Percentiles rank a stretch among this genome's conserved stretches.
phyloP scores from a whole-genome alignment of 805 yeast species.

The Barnettozyma vustinii region DNA sequence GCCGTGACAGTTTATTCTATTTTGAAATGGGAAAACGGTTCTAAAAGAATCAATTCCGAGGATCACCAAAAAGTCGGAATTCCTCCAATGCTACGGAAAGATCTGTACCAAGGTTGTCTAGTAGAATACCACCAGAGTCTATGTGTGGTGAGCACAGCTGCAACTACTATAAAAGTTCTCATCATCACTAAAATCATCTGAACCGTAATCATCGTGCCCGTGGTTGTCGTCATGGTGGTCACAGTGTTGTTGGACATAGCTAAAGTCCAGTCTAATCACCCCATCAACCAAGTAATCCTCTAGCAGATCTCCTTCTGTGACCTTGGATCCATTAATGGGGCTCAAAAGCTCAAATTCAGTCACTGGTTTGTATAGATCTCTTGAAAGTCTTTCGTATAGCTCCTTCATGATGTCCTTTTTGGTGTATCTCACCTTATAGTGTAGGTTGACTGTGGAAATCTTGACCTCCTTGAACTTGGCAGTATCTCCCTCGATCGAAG shows the following conservation, averaged over 20 bases:
- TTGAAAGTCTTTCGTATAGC: slow-evolving; percentile 18
- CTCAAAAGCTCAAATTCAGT: slow-evolving; percentile 17
- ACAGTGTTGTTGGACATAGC: slow-evolving; percentile 10
- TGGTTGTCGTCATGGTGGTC: slow-evolving; percentile 9
- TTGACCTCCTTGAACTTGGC: slow-evolving; percentile 16
- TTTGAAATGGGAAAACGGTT: no score
- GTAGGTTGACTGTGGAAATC: slow-evolving; percentile 16
- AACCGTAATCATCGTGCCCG: slow-evolving; percentile 15
- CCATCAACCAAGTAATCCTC: slow-evolving; percentile 10
- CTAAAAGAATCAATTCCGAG: no score
- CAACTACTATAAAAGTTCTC: slow-evolving; percentile 23
- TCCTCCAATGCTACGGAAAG: background rate
- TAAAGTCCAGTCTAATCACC: slow-evolving; percentile 18
- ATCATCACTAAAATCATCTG: slow-evolving; percentile 22
- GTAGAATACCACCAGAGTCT: background rate
- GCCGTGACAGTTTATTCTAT: no score
- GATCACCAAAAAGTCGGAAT: background rate
- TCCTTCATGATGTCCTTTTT: slow-evolving; percentile 15
- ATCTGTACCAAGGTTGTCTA: no score
- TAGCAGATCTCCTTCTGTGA: slow-evolving; percentile 15
- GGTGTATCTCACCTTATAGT: slow-evolving; percentile 14
- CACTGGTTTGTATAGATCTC: slow-evolving; percentile 15
- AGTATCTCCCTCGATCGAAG: slow-evolving; percentile 16
- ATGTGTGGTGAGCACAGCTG: slow-evolving; percentile 22
- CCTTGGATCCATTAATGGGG: slow-evolving; percentile 16